Base-by-base conservation (phyloP, 2,329 filamentous ascomycete species). In the Trichoderma sp. region DNA sequence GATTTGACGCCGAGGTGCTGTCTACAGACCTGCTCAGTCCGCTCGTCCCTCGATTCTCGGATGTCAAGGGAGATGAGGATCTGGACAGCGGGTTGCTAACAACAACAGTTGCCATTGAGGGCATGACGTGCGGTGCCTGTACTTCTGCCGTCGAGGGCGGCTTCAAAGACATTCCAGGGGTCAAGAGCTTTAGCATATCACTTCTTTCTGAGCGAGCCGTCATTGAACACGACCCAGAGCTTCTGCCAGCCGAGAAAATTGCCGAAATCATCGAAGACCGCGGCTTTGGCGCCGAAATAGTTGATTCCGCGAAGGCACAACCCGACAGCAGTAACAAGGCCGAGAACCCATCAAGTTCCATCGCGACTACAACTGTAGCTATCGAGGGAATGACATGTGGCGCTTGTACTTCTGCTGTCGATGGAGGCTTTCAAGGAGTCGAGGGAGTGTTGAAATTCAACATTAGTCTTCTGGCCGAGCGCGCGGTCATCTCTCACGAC, bases 341-440 rank as follows among this genome's bases (percentile, higher is more conserved):
- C 60, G 78, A 84, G 68, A 83, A 81, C 76, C 80, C 82, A 76
- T 82, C 82, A 75, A 83, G 86, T 77, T 85, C 85, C 68, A 80
- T 90, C 4, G 88, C 92, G 75, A 94, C 91, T 0, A 98, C 95
- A 0, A 98, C 95, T 0, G 89, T 99, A 21, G 92, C 94, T 5
- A 94, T 99, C 73, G 94, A 97, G 79, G 97, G 97, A 68, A 99
- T 99, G 97, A 99, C 97, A 1, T 98, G 97, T 82, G 96, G 96
- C 27, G 95, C 97, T 59, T 99, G 97, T 84, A 98, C 97, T 0
- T 96, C 96, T 1, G 95, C 96, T 6, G 92, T 98, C 2, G 94
- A 98, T 81, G 89, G 91, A 68, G 95, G 93, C 4, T 97, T 99
- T 84, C 90, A 91, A 78, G 90, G 89, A 77, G 85, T 96, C 2